Percentiles rank a stretch among this genome's conserved stretches.
These are phyloP conservation scores for Pyrrhoderma lamaoense DNA, from an alignment of 1,284 basidiomycete species.

Conservation along the genomic window DNA sequence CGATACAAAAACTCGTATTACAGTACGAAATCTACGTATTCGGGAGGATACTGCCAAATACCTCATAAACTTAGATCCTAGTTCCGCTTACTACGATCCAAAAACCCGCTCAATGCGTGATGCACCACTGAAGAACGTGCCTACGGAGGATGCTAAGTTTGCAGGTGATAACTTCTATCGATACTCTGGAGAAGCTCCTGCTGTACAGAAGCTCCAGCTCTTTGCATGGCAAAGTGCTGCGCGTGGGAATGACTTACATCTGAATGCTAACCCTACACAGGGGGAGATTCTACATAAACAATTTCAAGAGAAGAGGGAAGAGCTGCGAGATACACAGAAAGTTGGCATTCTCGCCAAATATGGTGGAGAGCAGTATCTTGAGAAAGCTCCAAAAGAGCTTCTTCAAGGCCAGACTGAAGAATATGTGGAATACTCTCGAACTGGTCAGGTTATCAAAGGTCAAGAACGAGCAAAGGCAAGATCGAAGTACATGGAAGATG, in stretches of 20 bases:
- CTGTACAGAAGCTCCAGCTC: constrained; percentile 86
- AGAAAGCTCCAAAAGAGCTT: constrained; percentile 83
- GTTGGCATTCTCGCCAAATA: constrained; percentile 85
- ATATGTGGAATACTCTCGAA: constrained; percentile 94
- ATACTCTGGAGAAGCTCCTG: constrained; percentile 83
- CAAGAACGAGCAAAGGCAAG: constrained; percentile 75
- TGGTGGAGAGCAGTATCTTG: constrained; percentile 91
- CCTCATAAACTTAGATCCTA: constrained; percentile 91
- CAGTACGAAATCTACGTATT: constrained; percentile 96
- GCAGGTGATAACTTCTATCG: constrained; percentile 96
- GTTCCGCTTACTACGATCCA: constrained; percentile 97
- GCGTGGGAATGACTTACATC: constrained; percentile 89
- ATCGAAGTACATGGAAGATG: constrained; percentile 94
- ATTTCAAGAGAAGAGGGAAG: constrained; percentile 88
- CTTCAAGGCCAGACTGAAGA: constrained; percentile 92
- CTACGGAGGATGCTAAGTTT: constrained; percentile 85
- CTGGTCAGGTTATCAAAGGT: constrained; percentile 91
- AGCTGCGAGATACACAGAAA: constrained; percentile 82
- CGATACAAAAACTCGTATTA: constrained; percentile 96
- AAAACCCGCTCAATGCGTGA: constrained; percentile 99
- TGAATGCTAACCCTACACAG: constrained; percentile 95
- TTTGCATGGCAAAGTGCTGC: constrained; percentile 97
- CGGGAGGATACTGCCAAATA: constrained; percentile 99
- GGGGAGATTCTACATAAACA: constrained; percentile 89
- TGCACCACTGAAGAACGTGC: constrained; percentile 73